phyloP scores from a whole-genome alignment of 305 asterid genomes.

The Fraxinus angustifolia region DNA sequence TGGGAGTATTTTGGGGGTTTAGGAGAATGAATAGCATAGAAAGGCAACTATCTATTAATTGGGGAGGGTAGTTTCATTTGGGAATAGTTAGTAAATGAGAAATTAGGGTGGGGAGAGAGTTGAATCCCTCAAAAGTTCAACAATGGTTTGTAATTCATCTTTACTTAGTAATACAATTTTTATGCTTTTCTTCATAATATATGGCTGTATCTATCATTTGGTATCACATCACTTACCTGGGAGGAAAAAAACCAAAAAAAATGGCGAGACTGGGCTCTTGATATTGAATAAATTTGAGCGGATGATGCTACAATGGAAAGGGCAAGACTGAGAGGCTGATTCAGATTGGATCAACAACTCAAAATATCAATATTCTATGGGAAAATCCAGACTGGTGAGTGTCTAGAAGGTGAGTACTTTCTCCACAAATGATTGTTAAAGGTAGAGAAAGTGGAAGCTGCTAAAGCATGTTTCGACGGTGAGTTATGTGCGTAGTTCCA shows the following conservation, averaged over 20 bases:
- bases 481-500: not conserved
- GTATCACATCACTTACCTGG: not conserved
- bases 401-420: too few species aligned
- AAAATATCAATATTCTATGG: not conserved
- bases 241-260: not conserved
- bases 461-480: not conserved
- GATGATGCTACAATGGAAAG: not conserved
- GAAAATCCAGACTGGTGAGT: not conserved
- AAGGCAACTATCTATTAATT: not conserved
- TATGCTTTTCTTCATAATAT: not conserved
- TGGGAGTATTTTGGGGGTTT: not conserved
- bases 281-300: not conserved
- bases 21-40: not conserved
- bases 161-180: not conserved
- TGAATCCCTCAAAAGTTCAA: not conserved
- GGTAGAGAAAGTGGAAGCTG: not conserved
- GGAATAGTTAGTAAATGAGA: not conserved
- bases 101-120: not conserved
- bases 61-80: not conserved
- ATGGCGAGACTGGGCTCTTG: not conserved
- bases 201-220: not conserved
- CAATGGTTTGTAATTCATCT: not conserved
- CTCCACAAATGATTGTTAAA: not conserved
- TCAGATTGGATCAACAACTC: not conserved
- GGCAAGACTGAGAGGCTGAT: not conserved